Evolutionary conservation across 805 yeast genomes (phyloP).

Genomic region (Saccharomyces jurei): DNA sequence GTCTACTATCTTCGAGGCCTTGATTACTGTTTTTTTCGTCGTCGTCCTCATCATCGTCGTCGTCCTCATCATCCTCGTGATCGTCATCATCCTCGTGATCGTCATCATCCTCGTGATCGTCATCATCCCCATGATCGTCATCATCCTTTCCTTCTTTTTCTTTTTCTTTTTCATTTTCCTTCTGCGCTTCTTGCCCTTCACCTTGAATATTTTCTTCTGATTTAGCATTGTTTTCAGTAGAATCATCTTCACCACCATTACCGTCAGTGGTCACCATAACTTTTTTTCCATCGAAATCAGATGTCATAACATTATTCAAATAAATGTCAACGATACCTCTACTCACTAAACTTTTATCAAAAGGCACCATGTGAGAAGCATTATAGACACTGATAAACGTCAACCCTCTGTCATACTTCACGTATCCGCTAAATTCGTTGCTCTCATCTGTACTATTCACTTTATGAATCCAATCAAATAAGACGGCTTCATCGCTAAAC

Average conservation of each 20-base stretch:
- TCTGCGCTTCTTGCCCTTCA: slow-evolving; percentile 65
- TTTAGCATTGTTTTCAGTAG: slow-evolving; percentile 34
- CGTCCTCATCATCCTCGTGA: slow-evolving; percentile 39
- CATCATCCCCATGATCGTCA: slow-evolving; percentile 7
- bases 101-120: slow-evolving; percentile 7
- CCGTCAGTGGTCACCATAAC: slow-evolving; percentile 34
- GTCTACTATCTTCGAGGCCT: slow-evolving; percentile 5
- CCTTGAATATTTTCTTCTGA: slow-evolving; percentile 62
- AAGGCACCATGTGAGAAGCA: slow-evolving; percentile 92
- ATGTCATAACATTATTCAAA: slow-evolving; percentile 42
- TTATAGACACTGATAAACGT: slow-evolving; percentile 67
- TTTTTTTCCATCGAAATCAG: slow-evolving; percentile 45
- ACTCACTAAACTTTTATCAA: slow-evolving; percentile 62
- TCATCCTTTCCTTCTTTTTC: too few species aligned
- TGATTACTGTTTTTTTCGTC: slow-evolving; percentile 18
- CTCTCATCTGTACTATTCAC: slow-evolving; percentile 18
- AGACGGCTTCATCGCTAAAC: slow-evolving; percentile 20
- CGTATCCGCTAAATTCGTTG: slow-evolving; percentile 35
- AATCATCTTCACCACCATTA: slow-evolving; percentile 33
- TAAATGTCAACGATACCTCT: slow-evolving; percentile 60
- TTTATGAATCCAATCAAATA: slow-evolving; percentile 37
- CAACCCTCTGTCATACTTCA: slow-evolving; percentile 57
- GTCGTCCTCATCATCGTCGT: slow-evolving; percentile 46
- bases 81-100: slow-evolving; percentile 35
- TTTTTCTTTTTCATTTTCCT: slow-evolving; percentile 63